Percentiles rank a stretch among this genome's conserved stretches.
These are phyloP conservation scores for Exophiala sideris DNA, from an alignment of 2,329 filamentous ascomycete species.

Conservation along the genomic window DNA sequence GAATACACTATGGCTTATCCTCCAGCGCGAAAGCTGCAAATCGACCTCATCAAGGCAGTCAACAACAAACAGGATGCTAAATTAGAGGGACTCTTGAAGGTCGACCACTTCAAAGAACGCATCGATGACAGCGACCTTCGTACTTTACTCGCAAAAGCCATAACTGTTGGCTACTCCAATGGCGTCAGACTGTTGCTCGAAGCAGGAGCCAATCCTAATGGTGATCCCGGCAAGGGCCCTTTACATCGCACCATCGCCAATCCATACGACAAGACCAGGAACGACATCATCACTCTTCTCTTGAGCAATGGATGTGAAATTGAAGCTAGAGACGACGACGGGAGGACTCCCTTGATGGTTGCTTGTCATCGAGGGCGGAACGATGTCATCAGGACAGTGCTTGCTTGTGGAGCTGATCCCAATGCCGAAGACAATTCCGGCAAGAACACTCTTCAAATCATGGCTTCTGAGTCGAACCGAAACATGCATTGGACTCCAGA, in stretches of 20 bases:
- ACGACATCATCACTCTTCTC: slow-evolving; percentile 34
- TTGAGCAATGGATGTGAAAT: slow-evolving; percentile 38
- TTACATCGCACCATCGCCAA: slow-evolving; percentile 39
- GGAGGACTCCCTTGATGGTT: slow-evolving; percentile 12
- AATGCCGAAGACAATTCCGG: slow-evolving; percentile 9
- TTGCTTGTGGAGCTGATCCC: slow-evolving; percentile 11
- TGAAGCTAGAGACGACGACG: slow-evolving; percentile 29
- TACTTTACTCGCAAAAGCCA: slow-evolving; percentile 7
- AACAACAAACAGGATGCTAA: slow-evolving; percentile 3
- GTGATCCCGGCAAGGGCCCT: slow-evolving; percentile 30
- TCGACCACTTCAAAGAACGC: neutral
- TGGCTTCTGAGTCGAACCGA: slow-evolving; percentile 43
- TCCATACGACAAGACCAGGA: slow-evolving; percentile 35
- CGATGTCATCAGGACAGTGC: slow-evolving; percentile 12
- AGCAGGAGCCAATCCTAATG: slow-evolving; percentile 38
- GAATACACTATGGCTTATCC: too few species aligned
- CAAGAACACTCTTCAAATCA: slow-evolving; percentile 36
- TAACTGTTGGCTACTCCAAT: slow-evolving; percentile 9
- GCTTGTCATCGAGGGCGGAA: slow-evolving; percentile 11
- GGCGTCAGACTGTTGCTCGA: slow-evolving; percentile 32
- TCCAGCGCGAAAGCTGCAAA: neutral
- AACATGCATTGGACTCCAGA: slow-evolving; percentile 46
- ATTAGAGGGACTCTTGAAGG: slow-evolving; percentile 2
- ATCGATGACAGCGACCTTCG: slow-evolving; percentile 9
- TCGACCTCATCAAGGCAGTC: slow-evolving; percentile 2